phyloP scores from a whole-genome alignment of 805 yeast species.

The Sugiyamaella floridensis region DNA sequence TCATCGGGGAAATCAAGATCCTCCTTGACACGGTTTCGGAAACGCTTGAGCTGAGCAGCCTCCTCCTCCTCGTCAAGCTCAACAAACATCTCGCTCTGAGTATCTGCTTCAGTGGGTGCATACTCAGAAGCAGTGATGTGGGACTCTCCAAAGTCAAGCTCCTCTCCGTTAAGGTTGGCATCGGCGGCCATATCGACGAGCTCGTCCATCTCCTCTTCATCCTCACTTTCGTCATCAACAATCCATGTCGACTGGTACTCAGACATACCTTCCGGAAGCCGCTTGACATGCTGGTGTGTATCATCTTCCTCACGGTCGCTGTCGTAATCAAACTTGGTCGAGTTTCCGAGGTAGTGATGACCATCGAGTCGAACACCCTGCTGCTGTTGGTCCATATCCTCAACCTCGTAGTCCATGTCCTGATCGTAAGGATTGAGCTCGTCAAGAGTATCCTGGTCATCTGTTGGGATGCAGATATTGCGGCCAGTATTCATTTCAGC shows the following conservation, averaged over 20 bases:
- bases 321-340: conserved; percentile 1
- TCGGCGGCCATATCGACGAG: conserved; percentile 16
- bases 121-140: conserved; percentile 20
- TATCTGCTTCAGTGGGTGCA: conserved; percentile 42
- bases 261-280: conserved; percentile 64
- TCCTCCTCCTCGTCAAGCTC: conserved; percentile 81
- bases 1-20: conserved; percentile 96
- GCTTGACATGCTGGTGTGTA: conserved; percentile 26
- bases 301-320: conserved; percentile 28
- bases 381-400: conserved; percentile 25
- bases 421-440: conserved; percentile 23
- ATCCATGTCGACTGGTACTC: conserved; percentile 75
- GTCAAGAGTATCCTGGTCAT: conserved; percentile 26
- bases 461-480: conserved; percentile 24
- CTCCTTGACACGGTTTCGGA: conserved; percentile 64
- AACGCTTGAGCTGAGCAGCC: conserved; percentile 63
- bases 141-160: conserved; percentile 13
- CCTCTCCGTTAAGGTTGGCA: conserved; percentile 22
- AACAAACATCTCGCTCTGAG: conserved; percentile 51
- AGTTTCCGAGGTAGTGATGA: conserved; percentile 39
- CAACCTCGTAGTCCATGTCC: conserved; percentile 26
- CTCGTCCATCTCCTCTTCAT: conserved; percentile 33
- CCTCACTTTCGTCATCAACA: conserved; percentile 39
- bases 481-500: conserved; percentile 25
- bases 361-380: conserved; percentile 54